Conservation (phyloP, 2,329 filamentous ascomycete genomes). For the Aspergillus ibericus region DNA sequence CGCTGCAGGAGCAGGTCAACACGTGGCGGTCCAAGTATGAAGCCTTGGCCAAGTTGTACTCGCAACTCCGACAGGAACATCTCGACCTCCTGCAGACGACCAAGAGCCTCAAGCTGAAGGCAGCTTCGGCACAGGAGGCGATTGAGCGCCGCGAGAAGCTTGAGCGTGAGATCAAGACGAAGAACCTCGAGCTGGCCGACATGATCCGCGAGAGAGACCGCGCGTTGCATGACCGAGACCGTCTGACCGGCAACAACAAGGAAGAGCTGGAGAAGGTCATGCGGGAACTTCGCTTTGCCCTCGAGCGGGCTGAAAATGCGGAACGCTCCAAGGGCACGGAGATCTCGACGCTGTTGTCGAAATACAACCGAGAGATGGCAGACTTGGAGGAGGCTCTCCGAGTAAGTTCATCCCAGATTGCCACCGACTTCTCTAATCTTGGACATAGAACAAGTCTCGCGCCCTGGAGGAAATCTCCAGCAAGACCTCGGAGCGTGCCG, state of each 20-base stretch:
- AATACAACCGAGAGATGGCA: constrained; percentile 96
- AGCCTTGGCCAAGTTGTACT: constrained; percentile 93
- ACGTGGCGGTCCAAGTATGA: constrained; percentile 98
- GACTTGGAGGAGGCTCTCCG: constrained; percentile 89
- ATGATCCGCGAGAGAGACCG: constrained; percentile 98
- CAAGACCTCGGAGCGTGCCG: constrained; percentile 75
- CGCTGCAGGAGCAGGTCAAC: constrained; percentile 94
- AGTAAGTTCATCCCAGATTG: constrained; percentile 29
- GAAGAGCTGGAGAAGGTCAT: constrained; percentile 94
- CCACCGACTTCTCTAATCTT: background rate
- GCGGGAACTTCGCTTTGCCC: constrained; percentile 86
- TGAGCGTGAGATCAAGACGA: constrained; percentile 96
- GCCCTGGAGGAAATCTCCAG: constrained; percentile 80
- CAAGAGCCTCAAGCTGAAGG: constrained; percentile 93
- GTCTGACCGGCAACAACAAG: constrained; percentile 78
- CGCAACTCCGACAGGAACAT: constrained; percentile 91
- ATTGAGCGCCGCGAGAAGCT: constrained; percentile 93
- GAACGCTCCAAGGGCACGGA: constrained; percentile 94
- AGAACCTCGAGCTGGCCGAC: constrained; percentile 96
- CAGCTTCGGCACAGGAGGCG: constrained; percentile 92
- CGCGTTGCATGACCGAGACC: constrained; percentile 88
- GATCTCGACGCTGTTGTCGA: constrained; percentile 87
- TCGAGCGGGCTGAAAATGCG: constrained; percentile 87
- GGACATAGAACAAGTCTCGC: constrained; percentile 73
- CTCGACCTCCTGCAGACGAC: constrained; percentile 93